A percentile compares a stretch with the other conserved stretches of the same genome.
Conservation (phyloP, 208 protist genomes). For the Leishmania major region DNA sequence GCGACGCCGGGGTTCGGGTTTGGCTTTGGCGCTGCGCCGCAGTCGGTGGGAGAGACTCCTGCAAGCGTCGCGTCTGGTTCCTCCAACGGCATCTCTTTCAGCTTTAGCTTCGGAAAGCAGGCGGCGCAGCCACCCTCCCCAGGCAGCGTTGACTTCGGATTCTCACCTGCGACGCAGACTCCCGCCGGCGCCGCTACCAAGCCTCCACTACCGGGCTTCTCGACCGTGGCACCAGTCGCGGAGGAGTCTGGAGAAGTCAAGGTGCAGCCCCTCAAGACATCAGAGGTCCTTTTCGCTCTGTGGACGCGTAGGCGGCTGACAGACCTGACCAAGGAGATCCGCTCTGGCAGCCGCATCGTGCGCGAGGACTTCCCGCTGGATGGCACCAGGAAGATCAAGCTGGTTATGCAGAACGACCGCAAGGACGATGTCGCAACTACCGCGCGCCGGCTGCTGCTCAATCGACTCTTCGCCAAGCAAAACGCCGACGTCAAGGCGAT, state of each 20-base stretch:
- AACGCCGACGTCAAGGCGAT: conserved; percentile 51
- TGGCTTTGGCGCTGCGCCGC: conserved; percentile 27
- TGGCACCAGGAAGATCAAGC: conserved; percentile 46
- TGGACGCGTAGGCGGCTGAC: conserved; percentile 70
- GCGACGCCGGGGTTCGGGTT: conserved; percentile 32
- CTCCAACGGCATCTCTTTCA: conserved; percentile 13
- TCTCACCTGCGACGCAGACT: conserved; percentile 13
- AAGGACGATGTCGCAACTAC: conserved; percentile 66
- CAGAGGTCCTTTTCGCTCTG: conserved; percentile 75
- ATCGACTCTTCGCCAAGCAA: conserved; percentile 78
- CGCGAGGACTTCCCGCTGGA: conserved; percentile 61
- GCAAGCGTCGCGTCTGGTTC: conserved; percentile 4
- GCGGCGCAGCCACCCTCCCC: neutral
- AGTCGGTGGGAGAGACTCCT: neutral
- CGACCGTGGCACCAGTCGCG: conserved; percentile 9
- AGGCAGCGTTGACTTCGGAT: conserved; percentile 31
- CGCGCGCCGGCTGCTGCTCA: conserved; percentile 56
- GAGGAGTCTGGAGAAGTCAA: conserved; percentile 19
- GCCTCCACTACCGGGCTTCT: conserved; percentile 37
- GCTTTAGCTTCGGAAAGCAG: conserved; percentile 30
- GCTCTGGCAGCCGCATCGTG: conserved; percentile 84
- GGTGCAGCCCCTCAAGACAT: conserved; percentile 57
- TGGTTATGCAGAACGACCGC: conserved; percentile 90
- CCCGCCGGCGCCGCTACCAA: conserved; percentile 4
- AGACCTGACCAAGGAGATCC: conserved; percentile 68